Percentiles rank a stretch among this genome's conserved stretches.
Conservation (phyloP, 1,284 basidiomycete species). For the Marasmius sp. region DNA sequence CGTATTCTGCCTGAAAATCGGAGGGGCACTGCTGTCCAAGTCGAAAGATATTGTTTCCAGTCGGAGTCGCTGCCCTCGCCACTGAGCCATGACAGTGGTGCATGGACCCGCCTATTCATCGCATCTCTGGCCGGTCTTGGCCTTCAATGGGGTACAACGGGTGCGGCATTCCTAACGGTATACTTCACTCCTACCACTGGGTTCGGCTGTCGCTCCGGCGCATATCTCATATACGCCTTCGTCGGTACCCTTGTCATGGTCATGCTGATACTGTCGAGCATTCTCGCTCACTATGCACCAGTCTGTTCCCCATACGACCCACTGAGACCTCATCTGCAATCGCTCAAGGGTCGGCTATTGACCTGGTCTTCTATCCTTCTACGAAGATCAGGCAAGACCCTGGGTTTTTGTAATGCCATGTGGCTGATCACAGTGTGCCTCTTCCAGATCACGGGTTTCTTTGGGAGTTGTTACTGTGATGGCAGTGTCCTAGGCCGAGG, state of each 20-base stretch:
- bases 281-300: slow-evolving; percentile 31
- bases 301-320: not conserved
- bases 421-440: slow-evolving; percentile 30
- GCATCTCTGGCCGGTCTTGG: slow-evolving; percentile 32
- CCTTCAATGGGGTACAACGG: slow-evolving; percentile 41
- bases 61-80: slow-evolving; percentile 6
- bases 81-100: slow-evolving; percentile 19
- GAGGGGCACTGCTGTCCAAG: slow-evolving; percentile 24
- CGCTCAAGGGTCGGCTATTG: slow-evolving; percentile 8
- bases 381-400: slow-evolving; percentile 29
- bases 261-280: slow-evolving; percentile 35
- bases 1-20: slow-evolving; percentile 15
- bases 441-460: slow-evolving; percentile 36
- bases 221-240: slow-evolving; percentile 36
- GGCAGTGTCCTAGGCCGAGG: slow-evolving; percentile 30
- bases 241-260: slow-evolving; percentile 37
- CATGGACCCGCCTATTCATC: slow-evolving; percentile 30
- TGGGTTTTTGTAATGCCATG: slow-evolving; percentile 29
- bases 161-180: slow-evolving; percentile 31
- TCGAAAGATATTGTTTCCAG: slow-evolving; percentile 24
- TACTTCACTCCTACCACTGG: slow-evolving; percentile 40
- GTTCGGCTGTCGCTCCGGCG: slow-evolving; percentile 39
- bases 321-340: no score
- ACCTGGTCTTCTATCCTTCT: slow-evolving; percentile 21
- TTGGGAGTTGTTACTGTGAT: slow-evolving; percentile 37